Evolutionary conservation across 148 eudicot species (phyloP).

Genomic region (Drosera capensis): DNA sequence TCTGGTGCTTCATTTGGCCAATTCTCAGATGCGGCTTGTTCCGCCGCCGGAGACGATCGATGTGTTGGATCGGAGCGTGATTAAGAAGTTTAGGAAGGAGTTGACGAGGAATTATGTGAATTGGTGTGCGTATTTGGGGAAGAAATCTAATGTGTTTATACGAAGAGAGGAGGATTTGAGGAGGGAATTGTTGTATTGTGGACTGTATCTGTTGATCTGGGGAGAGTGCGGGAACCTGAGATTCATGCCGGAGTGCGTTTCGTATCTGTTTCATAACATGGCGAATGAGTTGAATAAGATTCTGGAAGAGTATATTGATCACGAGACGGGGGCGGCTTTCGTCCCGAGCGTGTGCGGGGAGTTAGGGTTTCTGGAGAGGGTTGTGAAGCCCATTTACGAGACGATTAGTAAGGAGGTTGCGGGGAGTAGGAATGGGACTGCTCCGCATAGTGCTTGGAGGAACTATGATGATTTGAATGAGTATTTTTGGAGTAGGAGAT

Average conservation of each 20-base stretch:
- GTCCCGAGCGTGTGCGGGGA: conserved; percentile 45
- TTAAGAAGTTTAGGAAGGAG: conserved; percentile 46
- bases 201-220: conserved; percentile 54
- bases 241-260: conserved; percentile 54
- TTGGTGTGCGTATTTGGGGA: conserved; percentile 63
- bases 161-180: conserved; percentile 29
- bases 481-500: conserved; percentile 80
- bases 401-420: conserved; percentile 44
- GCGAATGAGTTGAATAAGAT: conserved; percentile 59
- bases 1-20: conserved; percentile 61
- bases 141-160: conserved; percentile 47
- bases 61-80: conserved; percentile 30
- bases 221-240: conserved; percentile 68
- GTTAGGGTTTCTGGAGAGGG: conserved; percentile 29
- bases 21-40: conserved; percentile 64
- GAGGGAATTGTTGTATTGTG: conserved; percentile 45
- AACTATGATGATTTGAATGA: conserved; percentile 82
- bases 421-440: conserved; percentile 60
- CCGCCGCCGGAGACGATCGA: conserved; percentile 37
- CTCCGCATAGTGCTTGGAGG: conserved; percentile 69
- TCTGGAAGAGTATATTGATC: conserved; percentile 55
- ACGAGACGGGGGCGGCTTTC: conserved; percentile 51
- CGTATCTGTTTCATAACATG: conserved; percentile 57
- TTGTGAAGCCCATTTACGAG: conserved; percentile 62
- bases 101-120: conserved; percentile 36